Percentiles rank a stretch among this genome's conserved stretches.
These are phyloP conservation scores for Lotus japonicus DNA, from an alignment of 306 rosid species.

Conservation along the genomic window DNA sequence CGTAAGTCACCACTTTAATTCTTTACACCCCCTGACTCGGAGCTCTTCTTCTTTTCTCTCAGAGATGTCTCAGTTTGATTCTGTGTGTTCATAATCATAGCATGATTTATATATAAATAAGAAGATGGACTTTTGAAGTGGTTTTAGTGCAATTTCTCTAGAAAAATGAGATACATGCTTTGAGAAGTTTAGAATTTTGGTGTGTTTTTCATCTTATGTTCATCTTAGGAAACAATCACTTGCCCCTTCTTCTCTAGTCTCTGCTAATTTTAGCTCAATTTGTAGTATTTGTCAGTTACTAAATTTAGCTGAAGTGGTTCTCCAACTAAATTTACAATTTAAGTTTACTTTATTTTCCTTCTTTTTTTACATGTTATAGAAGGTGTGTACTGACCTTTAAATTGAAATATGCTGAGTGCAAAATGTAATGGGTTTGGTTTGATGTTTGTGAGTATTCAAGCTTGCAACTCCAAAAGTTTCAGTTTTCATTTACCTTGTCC, in stretches of 20 bases:
- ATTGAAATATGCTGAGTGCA: constrained; percentile 46
- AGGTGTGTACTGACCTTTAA: constrained; percentile 43
- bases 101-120: neutral
- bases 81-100: constrained; percentile 24
- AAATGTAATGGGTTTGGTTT: no score
- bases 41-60: constrained; percentile 68
- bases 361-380: neutral
- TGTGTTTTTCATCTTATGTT: no score
- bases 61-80: constrained; percentile 67
- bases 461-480: constrained; percentile 34
- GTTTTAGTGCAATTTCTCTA: constrained; percentile 11
- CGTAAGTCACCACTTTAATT: constrained; percentile 67
- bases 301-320: constrained; percentile 37
- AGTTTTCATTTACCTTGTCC: constrained; percentile 30
- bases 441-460: constrained; percentile 26
- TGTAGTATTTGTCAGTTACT: constrained; percentile 45
- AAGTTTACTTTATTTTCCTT: neutral
- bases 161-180: no score
- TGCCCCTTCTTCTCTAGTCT: no score
- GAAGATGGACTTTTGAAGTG: constrained; percentile 37
- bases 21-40: constrained; percentile 84
- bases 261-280: no score
- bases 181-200: no score
- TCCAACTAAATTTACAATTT: constrained; percentile 35
- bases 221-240: no score